Conservation (phyloP, 2,329 filamentous ascomycete species). For the Penicillium sp. region DNA sequence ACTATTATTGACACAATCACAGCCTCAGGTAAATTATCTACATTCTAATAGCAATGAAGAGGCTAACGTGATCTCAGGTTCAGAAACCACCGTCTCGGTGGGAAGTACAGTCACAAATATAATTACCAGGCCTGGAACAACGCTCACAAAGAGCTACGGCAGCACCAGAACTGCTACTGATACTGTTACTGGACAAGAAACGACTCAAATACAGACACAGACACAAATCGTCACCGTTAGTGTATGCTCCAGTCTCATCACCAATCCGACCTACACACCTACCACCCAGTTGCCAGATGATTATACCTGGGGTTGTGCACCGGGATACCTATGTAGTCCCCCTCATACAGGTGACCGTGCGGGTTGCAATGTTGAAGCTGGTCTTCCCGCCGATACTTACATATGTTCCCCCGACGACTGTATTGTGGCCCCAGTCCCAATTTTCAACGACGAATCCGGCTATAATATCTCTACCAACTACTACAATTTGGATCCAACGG, state of each 20-base stretch:
- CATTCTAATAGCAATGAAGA: background rate
- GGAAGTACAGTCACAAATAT: background rate
- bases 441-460: conserved; percentile 20
- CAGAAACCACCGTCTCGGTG: background rate
- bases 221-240: conserved; percentile 8
- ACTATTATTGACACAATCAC: conserved; percentile 2
- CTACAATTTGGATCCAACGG: conserved; percentile 63
- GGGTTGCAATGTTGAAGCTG: conserved; percentile 42
- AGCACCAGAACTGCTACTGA: background rate
- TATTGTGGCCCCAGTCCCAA: conserved; percentile 30
- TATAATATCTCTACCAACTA: conserved; percentile 58
- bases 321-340: conserved; percentile 45
- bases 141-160: background rate
- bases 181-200: background rate
- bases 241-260: conserved; percentile 29
- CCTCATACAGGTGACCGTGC: conserved; percentile 29
- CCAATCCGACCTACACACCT: conserved; percentile 33
- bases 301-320: conserved; percentile 46
- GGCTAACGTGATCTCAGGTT: background rate
- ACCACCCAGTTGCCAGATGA: conserved; percentile 26
- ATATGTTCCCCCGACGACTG: conserved; percentile 44
- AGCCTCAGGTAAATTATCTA: conserved; percentile 2
- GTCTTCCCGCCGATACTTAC: conserved; percentile 41
- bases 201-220: background rate
- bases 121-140: background rate